Base-by-base conservation (phyloP, 352 stramenopile species). In the Globisporangium paddicum region DNA sequence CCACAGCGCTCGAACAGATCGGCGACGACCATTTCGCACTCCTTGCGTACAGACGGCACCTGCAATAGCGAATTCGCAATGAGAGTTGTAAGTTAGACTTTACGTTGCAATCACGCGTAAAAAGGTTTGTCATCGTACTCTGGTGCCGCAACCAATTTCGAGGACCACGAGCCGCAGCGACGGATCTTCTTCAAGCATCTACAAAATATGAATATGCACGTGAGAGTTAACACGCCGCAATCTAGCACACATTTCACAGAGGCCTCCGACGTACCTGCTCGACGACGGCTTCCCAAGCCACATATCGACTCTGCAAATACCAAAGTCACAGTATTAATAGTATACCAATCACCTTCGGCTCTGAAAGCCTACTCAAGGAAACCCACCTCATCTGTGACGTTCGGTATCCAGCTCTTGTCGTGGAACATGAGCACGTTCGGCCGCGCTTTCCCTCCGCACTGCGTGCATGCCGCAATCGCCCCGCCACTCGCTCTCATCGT, bases 341-440 rank as follows among this genome's bases (percentile, higher is more conserved):
- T n/a, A n/a, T n/a, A n/a, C n/a, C n/a, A n/a, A n/a, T n/a, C n/a
- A n/a, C n/a, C n/a, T n/a, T n/a, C n/a, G n/a, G n/a, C n/a, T n/a
- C n/a, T 32, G 6, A 6, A 32, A 32, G 3, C 28, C 28, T 32
- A 7, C 28, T 32, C 3, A 47, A 9, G 16, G 19, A 32, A 32
- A 32, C 53, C 5, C 41, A 93, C 83, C 73, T 90, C 80, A 45
- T 90, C 77, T 4, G 58, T 44, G 1, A 62, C 62, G 51, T 96
- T 96, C 3, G 79, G 67, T 32, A 94, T 76, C 89, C 86, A 96
- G 18, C 82, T 77, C 41, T 75, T 82, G 67, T 97, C 90, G 37
- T 87, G 75, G 58, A 97, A 97, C 90, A 97, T 97, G 14, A 97
- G 73, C 25, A 97, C 84, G 46, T 94, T 95, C 0, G 90, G 90